Base-by-base conservation (phyloP, 169 alveolate species). In the Cryptosporidium parvum region DNA sequence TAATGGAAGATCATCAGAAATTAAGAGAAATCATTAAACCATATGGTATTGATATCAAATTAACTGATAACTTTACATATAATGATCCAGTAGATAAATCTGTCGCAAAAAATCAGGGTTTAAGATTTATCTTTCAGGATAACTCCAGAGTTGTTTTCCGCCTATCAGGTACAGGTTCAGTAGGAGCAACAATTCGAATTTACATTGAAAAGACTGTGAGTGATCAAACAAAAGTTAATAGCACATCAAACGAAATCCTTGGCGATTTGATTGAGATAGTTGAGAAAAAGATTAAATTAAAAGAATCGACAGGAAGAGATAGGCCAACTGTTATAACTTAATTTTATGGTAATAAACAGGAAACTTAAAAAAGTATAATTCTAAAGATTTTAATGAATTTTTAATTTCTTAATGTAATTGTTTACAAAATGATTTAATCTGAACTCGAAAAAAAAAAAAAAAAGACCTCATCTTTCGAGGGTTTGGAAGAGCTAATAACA, bases 101-200 rank as follows among this genome's bases (percentile, higher is more conserved):
- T 58, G 96, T 95, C 12, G 92, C 97, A 69, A 94, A 94, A 75
- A 96, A 97, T 72, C 97, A 98, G 93, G 99, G 99, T 65, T 86
- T 96, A 42, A 94, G 97, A 69, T 94, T 96, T 85, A 93, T 93
- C 85, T 95, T 92, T 84, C 93, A 93, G 37, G 97, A 97, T 86
- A 97, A 98, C 10, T 92, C 96, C 14, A 92, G 99, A 89, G 94
- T 96, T 65, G 93, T 96, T 14, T 96, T 95, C 85, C 95, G 99
- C 87, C 94, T 96, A 26, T 95, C 97, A 48, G 99, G 99, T 39
- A 86, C 97, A 94, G 92, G 98, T 12, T 91, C 94, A 94, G 86
- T 94, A 96, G 98, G 98, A 31, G 98, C 98, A 1, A 97, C 99
- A 44, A 94, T 97, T 45, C 95, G 99, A 75, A 85, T 97, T 72